Conservation (phyloP, 495 filamentous ascomycete species). For the Daldinia caldariorum region DNA sequence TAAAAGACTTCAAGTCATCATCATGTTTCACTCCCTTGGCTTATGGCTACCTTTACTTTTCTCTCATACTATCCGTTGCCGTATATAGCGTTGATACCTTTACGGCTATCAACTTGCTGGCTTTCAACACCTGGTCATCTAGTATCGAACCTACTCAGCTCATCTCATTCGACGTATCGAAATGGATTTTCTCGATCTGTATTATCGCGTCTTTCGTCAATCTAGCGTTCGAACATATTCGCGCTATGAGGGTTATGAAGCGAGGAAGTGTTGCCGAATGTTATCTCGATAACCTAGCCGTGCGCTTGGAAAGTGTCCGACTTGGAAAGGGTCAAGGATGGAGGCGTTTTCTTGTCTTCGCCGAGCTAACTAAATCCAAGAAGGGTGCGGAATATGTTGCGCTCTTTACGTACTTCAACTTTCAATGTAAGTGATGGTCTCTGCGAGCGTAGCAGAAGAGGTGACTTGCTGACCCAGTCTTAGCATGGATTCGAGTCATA, state of each 20-base stretch:
- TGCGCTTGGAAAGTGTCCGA: constrained; percentile 81
- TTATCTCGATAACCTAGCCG: constrained; percentile 87
- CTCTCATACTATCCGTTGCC: constrained; percentile 78
- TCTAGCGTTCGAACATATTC: constrained; percentile 76
- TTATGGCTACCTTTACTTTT: constrained; percentile 84
- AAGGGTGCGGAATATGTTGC: constrained; percentile 92
- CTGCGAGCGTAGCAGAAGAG: background rate
- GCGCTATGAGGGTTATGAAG: constrained; percentile 79
- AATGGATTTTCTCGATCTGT: constrained; percentile 90
- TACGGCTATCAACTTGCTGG: constrained; percentile 88
- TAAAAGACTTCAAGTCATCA: constrained; percentile 85
- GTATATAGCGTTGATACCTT: constrained; percentile 92
- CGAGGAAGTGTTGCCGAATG: constrained; percentile 87
- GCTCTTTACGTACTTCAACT: constrained; percentile 92
- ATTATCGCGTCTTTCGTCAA: constrained; percentile 88
- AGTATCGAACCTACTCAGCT: constrained; percentile 53
- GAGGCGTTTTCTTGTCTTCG: constrained; percentile 90
- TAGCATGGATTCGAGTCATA: constrained; percentile 87
- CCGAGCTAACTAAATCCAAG: constrained; percentile 88
- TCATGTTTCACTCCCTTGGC: constrained; percentile 81
- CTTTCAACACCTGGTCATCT: constrained; percentile 76
- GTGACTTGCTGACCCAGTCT: constrained; percentile 17
- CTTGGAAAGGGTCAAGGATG: constrained; percentile 73
- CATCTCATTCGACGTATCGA: constrained; percentile 71
- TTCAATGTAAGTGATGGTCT: constrained; percentile 72